phyloP scores from a whole-genome alignment of 306 rosid genomes.

The Rosa chinensis region DNA sequence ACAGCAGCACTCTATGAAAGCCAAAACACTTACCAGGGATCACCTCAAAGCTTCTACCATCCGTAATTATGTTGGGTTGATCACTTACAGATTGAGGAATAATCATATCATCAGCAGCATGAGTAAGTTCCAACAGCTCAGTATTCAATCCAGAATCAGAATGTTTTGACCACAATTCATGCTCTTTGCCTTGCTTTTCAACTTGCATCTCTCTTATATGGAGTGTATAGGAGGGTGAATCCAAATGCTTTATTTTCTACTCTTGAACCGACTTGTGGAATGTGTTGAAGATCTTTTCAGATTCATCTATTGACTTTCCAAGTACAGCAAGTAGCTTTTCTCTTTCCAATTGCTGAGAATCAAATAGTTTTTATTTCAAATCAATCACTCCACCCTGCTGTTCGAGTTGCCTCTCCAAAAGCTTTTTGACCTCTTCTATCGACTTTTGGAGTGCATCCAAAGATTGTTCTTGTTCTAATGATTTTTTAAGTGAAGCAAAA shows the following conservation, averaged over 20 bases:
- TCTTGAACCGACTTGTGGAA: background rate
- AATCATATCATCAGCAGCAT: background rate
- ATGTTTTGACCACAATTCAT: conserved; percentile 21
- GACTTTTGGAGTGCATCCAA: background rate
- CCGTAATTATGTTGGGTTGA: background rate
- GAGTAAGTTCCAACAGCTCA: conserved; percentile 4
- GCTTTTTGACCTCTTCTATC: background rate
- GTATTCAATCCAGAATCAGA: conserved; percentile 22
- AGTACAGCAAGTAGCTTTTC: conserved; percentile 9
- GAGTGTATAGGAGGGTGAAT: conserved; percentile 18
- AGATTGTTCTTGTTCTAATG: background rate
- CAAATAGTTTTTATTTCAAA: background rate
- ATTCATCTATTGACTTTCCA: conserved; percentile 2
- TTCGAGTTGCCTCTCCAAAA: background rate
- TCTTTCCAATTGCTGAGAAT: background rate
- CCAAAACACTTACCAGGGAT: conserved; percentile 8
- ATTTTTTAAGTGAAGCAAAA: background rate
- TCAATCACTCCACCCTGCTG: conserved; percentile 19
- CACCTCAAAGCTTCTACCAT: conserved; percentile 6
- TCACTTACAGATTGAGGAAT: background rate
- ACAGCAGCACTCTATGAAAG: background rate
- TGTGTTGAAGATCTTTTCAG: background rate
- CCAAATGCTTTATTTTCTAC: background rate
- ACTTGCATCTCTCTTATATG: conserved; percentile 22
- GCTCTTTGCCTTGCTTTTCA: conserved; percentile 21